Evolutionary conservation across 306 rosid genomes (phyloP), one percentile per base, ranked within the genome.

Genomic region (Adenanthera pavonina): DNA sequence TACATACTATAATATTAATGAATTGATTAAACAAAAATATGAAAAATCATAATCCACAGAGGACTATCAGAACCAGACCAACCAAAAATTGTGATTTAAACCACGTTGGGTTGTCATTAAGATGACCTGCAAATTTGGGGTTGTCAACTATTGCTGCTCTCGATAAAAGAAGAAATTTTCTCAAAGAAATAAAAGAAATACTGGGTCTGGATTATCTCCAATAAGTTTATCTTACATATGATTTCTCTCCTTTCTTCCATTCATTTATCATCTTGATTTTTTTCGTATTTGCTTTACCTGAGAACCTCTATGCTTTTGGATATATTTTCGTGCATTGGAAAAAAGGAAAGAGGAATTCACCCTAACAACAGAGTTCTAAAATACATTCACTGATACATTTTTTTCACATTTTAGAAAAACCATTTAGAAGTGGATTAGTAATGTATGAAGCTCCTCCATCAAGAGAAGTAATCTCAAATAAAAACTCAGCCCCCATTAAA

Each of bases 391-490:
- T 34, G 61, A 20, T 40, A 59, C 13, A 68, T 56, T 49, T 62
- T 25, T 15, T 59, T 48, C 14, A 25, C 17, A 43, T 35, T 65
- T 72, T 38, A 67, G 62, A 51, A 65, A n/a, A 64, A 13, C n/a
- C 64, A 57, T 46, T 59, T 57, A 72, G 44, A 77, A 69, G 43
- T 9, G 30, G 9, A 47, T 46, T 69, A 33, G 57, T 60, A 25
- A 67, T n/a, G 4, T 25, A 70, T 33, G 64, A 66, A 2, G 65
- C 6, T 59, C 65, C 36, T 59, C 25, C 65, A 59, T 10, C 57
- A 59, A 75, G 67, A 69, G 48, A 81, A 76, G 19, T 35, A 69
- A 72, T 60, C 51, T 14, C 10, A 77, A 71, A 69, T 30, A 78
- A 56, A 65, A 69, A 25, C 5, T 25, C 30, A 25, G 30, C 30